Evolutionary conservation across 495 filamentous ascomycete species (phyloP).

Genomic region (Penicillium atrosanguineum): DNA sequence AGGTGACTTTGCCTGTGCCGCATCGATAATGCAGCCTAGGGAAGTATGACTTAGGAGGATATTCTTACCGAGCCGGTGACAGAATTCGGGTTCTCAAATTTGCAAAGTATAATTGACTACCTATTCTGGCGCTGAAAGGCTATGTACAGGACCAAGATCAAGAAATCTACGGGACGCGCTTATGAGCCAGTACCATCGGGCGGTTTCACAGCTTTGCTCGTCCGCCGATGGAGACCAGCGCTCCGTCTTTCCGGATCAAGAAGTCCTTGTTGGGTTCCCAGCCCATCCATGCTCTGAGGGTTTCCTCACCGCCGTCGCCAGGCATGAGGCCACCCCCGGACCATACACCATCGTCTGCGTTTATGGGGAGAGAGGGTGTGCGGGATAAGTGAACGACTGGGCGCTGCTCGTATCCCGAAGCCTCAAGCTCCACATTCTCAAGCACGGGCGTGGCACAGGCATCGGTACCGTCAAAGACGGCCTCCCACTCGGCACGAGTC

Average conservation of each 20-base stretch:
- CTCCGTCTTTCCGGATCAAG: conserved; percentile 56
- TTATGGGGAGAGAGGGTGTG: conserved; percentile 61
- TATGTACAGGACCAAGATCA: background rate
- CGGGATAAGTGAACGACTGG: conserved; percentile 66
- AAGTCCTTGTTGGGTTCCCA: conserved; percentile 73
- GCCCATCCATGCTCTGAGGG: conserved; percentile 71
- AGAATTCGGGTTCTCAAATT: background rate
- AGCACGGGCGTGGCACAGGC: conserved; percentile 89
- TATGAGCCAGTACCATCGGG: background rate
- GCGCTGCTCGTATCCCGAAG: conserved; percentile 68
- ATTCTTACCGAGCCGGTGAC: background rate
- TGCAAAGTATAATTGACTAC: background rate
- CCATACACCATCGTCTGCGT: conserved; percentile 64
- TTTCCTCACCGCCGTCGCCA: conserved; percentile 68
- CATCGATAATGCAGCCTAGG: conserved; percentile 1
- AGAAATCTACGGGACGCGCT: background rate
- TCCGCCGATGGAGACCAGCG: conserved; percentile 37
- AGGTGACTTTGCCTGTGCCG: conserved; percentile 7
- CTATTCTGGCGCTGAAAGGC: background rate
- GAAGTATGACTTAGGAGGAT: too few species aligned
- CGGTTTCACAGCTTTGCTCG: conserved; percentile 48
- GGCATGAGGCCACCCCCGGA: conserved; percentile 54
- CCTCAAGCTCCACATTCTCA: conserved; percentile 67
- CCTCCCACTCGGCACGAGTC: conserved; percentile 79
- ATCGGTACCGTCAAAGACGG: conserved; percentile 81